Percentiles rank a stretch among this genome's conserved stretches.
Conservation (phyloP, 768 basidiomycete genomes). For the Antrodiella citrinella region DNA sequence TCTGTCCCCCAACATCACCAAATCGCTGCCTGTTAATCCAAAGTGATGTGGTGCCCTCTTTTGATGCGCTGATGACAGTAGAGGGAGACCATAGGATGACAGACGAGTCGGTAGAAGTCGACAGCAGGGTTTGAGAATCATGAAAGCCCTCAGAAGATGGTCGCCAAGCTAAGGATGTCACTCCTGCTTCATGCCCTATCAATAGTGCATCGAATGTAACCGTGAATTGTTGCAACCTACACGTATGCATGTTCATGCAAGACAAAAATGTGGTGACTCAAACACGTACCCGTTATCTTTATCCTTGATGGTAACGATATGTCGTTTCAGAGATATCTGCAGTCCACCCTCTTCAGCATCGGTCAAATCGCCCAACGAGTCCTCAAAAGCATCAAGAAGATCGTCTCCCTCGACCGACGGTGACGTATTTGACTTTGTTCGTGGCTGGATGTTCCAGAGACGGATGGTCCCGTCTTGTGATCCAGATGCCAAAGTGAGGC, state of each 20-base stretch:
- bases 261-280: not conserved
- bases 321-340: slow-evolving; percentile 85
- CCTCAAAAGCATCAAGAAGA: slow-evolving; percentile 82
- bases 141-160: slow-evolving; percentile 25
- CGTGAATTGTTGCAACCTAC: slow-evolving; percentile 49
- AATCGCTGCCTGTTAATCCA: slow-evolving; percentile 92
- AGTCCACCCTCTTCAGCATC: slow-evolving; percentile 74
- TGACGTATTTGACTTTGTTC: slow-evolving; percentile 23
- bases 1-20: slow-evolving; percentile 88
- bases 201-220: slow-evolving; percentile 91
- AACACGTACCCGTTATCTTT: slow-evolving; percentile 27
- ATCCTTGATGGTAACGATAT: slow-evolving; percentile 61
- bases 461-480: slow-evolving; percentile 94
- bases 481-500: slow-evolving; percentile 79
- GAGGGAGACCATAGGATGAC: slow-evolving; percentile 92
- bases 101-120: slow-evolving; percentile 92
- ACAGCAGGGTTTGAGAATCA: slow-evolving; percentile 55
- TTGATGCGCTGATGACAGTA: slow-evolving; percentile 29
- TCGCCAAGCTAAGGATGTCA: slow-evolving; percentile 86
- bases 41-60: slow-evolving; percentile 46
- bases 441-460: slow-evolving; percentile 75
- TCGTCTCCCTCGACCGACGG: slow-evolving; percentile 38
- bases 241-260: slow-evolving; percentile 3
- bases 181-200: slow-evolving; percentile 90
- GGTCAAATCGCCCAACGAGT: slow-evolving; percentile 60